Evolutionary conservation across 768 basidiomycete species (phyloP), one percentile per base, ranked within the genome.

Genomic region (Hydnomerulius pinastri): DNA sequence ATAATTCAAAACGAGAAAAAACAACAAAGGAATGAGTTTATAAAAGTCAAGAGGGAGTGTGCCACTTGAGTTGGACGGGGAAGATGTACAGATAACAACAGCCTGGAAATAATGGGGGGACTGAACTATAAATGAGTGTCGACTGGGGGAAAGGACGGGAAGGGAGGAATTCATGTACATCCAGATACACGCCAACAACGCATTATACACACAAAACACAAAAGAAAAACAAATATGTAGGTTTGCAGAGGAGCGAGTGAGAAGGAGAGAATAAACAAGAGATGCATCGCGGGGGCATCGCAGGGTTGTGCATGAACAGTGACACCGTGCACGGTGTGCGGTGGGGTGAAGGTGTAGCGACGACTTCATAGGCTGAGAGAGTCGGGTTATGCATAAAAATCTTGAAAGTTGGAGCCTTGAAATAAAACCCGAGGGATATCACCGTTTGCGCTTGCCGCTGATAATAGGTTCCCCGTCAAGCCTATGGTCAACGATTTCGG

Each of bases 371-470:
- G n/a, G 33, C n/a, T 17, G 13, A 10, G n/a, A 17, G 18, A 35
- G n/a, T 17, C 6, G n/a, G 33, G 4, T 35, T 35, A 35, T 18
- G 33, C n/a, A 17, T 18, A 35, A 17, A 35, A n/a, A n/a, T n/a
- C n/a, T n/a, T n/a, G n/a, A n/a, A n/a, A n/a, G n/a, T n/a, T n/a
- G n/a, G n/a, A n/a, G n/a, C n/a, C n/a, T 18, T 21, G 15, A 38
- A 38, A 6, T 38, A 20, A 21, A 38, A 4, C 9, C 18, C 18
- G 18, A 6, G 24, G n/a, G 15, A n/a, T 17, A 20, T 54, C 27
- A 53, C 21, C 51, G 54, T 33, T 56, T 56, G 29, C 55, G 55
- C 6, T 56, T 56, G 12, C 37, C 54, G 21, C 46, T 53, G 29
- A 55, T 20, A 21, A 53, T 2, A 13, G 18, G 38, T 9, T 56